Conservation (phyloP, 2,329 filamentous ascomycete genomes). For the Drechslerella coelobrocha region DNA sequence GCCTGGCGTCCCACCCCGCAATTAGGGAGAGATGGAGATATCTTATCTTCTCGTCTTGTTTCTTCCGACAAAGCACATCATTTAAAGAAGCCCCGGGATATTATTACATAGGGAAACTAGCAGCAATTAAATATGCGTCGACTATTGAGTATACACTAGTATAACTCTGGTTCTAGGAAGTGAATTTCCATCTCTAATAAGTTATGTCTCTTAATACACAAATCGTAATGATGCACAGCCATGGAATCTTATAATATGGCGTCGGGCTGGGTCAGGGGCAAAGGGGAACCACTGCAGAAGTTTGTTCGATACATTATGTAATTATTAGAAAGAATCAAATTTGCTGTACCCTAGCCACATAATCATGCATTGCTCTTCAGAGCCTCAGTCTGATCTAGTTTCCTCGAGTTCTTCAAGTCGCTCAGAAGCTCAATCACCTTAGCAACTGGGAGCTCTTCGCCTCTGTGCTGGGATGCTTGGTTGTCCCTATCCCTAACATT, state of each 20-base stretch:
- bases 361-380: background rate
- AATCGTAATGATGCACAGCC: background rate
- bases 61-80: background rate
- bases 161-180: background rate
- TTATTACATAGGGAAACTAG: too few relatives aligned
- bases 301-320: background rate
- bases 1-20: background rate
- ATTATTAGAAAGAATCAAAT: background rate
- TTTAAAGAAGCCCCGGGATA: too few relatives aligned
- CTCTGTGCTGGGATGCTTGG: slow-evolving; percentile 68
- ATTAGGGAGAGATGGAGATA: background rate
- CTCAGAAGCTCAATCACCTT: slow-evolving; percentile 59
- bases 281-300: too few relatives aligned
- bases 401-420: slow-evolving; percentile 22
- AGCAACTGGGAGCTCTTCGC: slow-evolving; percentile 66
- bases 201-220: background rate
- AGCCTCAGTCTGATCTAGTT: slow-evolving; percentile 21
- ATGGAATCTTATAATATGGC: too few relatives aligned
- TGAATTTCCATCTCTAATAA: background rate
- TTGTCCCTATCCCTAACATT: slow-evolving; percentile 71
- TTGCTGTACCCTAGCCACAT: background rate
- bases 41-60: background rate
- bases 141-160: background rate
- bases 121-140: too few relatives aligned
- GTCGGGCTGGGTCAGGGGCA: too few relatives aligned